Conservation (phyloP, 805 yeast species). For the Barnettozyma pratensis region DNA sequence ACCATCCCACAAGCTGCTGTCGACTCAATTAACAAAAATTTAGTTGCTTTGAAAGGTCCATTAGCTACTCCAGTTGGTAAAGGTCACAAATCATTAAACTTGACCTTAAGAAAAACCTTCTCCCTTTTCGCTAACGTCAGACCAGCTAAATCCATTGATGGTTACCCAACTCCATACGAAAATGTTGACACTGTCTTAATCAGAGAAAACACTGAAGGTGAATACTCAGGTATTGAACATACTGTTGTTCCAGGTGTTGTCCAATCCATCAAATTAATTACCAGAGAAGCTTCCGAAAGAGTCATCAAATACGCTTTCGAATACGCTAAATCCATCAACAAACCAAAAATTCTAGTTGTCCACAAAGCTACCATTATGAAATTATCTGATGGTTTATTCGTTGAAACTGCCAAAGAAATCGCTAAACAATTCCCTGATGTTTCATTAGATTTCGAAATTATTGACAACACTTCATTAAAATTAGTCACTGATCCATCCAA, state of each 20-base stretch:
- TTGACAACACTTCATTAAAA: constrained; percentile 92
- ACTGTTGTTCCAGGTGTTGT: constrained; percentile 97
- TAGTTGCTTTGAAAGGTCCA: constrained; percentile 97
- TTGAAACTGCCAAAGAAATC: constrained; percentile 83
- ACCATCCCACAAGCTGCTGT: constrained; percentile 91
- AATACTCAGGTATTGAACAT: constrained; percentile 98
- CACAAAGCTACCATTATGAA: constrained; percentile 99
- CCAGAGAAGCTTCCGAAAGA: constrained; percentile 93
- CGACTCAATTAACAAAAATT: constrained; percentile 85
- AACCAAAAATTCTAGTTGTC: constrained; percentile 87
- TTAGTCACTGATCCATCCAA: constrained; percentile 82
- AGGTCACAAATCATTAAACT: constrained; percentile 96
- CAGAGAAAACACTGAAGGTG: constrained; percentile 99
- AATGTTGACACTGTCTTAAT: constrained; percentile 92
- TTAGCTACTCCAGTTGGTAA: constrained; percentile 98
- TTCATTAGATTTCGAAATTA: constrained; percentile 75
- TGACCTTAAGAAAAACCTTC: constrained; percentile 96
- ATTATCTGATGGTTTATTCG: constrained; percentile 95
- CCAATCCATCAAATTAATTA: constrained; percentile 95
- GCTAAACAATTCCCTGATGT: constrained; percentile 91
- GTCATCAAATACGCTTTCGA: constrained; percentile 96
- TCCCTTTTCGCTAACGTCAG: constrained; percentile 94
- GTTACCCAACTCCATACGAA: constrained; percentile 77
- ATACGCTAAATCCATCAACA: constrained; percentile 84
- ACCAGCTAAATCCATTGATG: constrained; percentile 91